Evolutionary conservation across 1,139 yeast species (phyloP).

Genomic region (Yamadazyma triangularis): DNA sequence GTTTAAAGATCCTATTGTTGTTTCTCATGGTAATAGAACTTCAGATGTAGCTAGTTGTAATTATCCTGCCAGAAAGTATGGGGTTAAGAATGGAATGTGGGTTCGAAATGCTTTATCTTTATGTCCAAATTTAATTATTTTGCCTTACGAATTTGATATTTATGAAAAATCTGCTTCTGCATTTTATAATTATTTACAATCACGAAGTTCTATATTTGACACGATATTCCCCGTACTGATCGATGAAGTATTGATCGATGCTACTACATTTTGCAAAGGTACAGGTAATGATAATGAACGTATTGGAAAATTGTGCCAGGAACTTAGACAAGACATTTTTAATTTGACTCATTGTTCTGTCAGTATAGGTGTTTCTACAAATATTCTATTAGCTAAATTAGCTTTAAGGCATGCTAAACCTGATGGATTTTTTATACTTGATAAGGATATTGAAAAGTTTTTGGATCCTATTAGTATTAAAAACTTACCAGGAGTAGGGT

Average conservation of each 20-base stretch:
- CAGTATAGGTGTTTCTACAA: constrained; percentile 72
- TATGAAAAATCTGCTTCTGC: constrained; percentile 52
- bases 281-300: constrained; percentile 4
- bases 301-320: constrained; percentile 24
- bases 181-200: constrained; percentile 52
- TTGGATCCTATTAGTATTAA: constrained; percentile 43
- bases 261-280: constrained; percentile 33
- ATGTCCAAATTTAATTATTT: constrained; percentile 60
- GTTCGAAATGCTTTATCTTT: constrained; percentile 53
- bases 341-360: constrained; percentile 57
- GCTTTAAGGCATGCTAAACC: constrained; percentile 80
- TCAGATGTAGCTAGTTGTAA: constrained; percentile 91
- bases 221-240: constrained; percentile 79
- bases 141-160: constrained; percentile 71
- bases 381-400: constrained; percentile 75
- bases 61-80: constrained; percentile 70
- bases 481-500: constrained; percentile 86
- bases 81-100: constrained; percentile 92
- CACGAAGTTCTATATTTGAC: constrained; percentile 44
- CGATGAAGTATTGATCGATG: constrained; percentile 83
- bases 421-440: constrained; percentile 48
- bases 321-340: constrained; percentile 44
- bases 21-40: constrained; percentile 70
- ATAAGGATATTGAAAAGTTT: constrained; percentile 27
- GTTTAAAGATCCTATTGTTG: constrained; percentile 66